Conservation (phyloP, 2,329 filamentous ascomycete genomes). For the Colletotrichum magnum region DNA sequence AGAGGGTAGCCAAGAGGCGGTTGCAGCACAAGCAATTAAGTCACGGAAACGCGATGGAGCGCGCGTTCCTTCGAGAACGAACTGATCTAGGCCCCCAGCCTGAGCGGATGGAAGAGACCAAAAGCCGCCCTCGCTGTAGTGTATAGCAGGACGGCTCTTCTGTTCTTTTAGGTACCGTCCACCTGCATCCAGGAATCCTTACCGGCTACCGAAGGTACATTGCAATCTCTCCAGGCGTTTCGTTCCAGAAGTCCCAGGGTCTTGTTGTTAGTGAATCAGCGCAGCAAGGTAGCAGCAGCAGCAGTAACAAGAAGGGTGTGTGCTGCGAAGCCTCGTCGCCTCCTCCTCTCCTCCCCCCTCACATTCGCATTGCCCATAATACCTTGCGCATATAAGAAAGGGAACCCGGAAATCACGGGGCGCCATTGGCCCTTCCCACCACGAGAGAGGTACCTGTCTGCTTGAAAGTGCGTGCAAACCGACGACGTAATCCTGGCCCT, state of each 20-base stretch:
- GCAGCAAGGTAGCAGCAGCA: background rate
- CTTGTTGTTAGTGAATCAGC: background rate
- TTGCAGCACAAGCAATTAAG: conserved; percentile 12
- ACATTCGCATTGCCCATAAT: background rate
- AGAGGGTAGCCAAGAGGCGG: conserved; percentile 17
- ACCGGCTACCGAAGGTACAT: background rate
- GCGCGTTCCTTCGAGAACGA: conserved; percentile 26
- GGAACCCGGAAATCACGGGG: conserved; percentile 15
- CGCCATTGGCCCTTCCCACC: background rate
- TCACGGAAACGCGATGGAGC: background rate
- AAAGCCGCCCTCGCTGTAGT: too few relatives aligned
- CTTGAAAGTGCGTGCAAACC: conserved; percentile 1
- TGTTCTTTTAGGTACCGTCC: too few relatives aligned
- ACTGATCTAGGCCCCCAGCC: background rate
- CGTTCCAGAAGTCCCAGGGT: conserved; percentile 13
- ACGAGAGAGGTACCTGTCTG: background rate
- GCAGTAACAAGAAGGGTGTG: background rate
- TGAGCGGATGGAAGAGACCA: too few relatives aligned
- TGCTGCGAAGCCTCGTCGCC: conserved; percentile 12
- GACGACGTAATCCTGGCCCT: conserved; percentile 35
- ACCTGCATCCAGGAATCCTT: background rate
- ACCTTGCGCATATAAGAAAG: background rate
- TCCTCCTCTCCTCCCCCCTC: background rate
- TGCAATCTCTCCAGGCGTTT: background rate
- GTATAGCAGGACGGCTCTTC: too few relatives aligned